A percentile compares a stretch with the other conserved stretches of the same genome.
These are phyloP conservation scores for Tinospora cordifolia DNA, from an alignment of 164 flowering plant genomes.

Conservation along the genomic window DNA sequence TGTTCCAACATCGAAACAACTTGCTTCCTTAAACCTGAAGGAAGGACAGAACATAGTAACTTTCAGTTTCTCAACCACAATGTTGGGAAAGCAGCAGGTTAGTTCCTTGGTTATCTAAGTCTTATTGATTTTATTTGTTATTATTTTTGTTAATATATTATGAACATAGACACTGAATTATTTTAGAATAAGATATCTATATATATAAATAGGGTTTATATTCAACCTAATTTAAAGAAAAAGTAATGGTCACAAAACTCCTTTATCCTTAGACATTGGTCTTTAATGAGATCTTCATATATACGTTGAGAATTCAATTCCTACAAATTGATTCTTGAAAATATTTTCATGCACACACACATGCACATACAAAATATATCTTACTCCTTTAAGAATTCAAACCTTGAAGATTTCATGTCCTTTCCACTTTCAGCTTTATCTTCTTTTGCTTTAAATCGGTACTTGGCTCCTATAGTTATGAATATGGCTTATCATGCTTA, in stretches of 20 bases:
- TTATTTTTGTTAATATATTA: constrained; percentile 7
- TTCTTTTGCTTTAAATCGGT: neutral
- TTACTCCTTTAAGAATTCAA: too few relatives aligned
- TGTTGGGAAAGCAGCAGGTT: constrained; percentile 96
- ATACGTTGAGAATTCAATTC: too few relatives aligned
- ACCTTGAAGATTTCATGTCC: neutral
- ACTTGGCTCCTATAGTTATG: neutral
- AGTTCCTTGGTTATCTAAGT: neutral
- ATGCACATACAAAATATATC: too few relatives aligned
- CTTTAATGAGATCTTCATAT: too few relatives aligned
- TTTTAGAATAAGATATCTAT: neutral
- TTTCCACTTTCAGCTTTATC: neutral
- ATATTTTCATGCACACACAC: too few relatives aligned
- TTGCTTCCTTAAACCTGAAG: constrained; percentile 70
- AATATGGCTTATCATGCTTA: neutral
- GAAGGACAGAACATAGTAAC: constrained; percentile 70
- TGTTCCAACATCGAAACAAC: constrained; percentile 78
- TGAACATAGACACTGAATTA: neutral
- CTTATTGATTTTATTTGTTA: neutral
- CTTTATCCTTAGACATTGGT: too few relatives aligned
- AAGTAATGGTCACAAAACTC: too few relatives aligned
- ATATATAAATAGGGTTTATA: neutral
- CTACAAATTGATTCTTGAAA: too few relatives aligned
- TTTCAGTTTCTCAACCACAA: constrained; percentile 80
- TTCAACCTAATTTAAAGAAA: neutral